These are phyloP conservation scores for Daphne laureola DNA, from an alignment of 441 rosid species.

Conservation along the genomic window DNA sequence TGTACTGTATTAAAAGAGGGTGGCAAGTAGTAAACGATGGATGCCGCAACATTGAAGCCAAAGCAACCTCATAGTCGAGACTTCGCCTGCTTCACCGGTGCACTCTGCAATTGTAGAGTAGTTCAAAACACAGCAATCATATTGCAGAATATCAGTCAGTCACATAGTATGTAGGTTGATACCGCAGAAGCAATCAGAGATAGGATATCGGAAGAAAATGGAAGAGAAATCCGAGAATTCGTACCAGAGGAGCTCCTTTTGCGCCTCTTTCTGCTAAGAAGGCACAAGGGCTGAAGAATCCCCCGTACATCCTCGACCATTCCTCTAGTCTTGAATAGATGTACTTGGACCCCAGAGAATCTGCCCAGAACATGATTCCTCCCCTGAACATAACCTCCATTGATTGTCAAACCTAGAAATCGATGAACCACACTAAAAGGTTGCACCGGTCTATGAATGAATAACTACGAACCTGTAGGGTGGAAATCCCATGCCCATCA, in stretches of 20 bases:
- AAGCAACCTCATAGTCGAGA: conserved; percentile 37
- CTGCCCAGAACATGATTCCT: conserved; percentile 87
- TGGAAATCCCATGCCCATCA: conserved; percentile 97
- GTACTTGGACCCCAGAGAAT: conserved; percentile 71
- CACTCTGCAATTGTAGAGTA: conserved; percentile 41
- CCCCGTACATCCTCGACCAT: conserved; percentile 72
- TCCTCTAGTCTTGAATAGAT: conserved; percentile 62
- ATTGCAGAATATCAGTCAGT: no score
- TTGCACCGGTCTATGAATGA: no score
- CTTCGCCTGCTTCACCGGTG: conserved; percentile 42
- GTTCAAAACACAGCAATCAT: not conserved
- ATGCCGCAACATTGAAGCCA: not conserved
- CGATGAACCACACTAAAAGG: not conserved
- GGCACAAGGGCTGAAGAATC: conserved; percentile 74
- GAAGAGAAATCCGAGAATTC: not conserved
- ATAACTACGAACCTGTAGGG: conserved; percentile 51
- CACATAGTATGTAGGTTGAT: no score
- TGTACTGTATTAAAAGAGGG: no score
- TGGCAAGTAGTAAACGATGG: not conserved
- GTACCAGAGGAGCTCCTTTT: conserved; percentile 72
- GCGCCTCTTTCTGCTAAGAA: conserved; percentile 76
- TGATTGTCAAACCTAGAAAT: conserved; percentile 14
- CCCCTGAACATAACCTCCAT: conserved; percentile 45
- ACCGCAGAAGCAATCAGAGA: no score
- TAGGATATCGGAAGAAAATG: no score